Evolutionary conservation across 176 grass and related monocot species (phyloP), one percentile per base, ranked within the genome.

Genomic region (Lolium multiflorum): DNA sequence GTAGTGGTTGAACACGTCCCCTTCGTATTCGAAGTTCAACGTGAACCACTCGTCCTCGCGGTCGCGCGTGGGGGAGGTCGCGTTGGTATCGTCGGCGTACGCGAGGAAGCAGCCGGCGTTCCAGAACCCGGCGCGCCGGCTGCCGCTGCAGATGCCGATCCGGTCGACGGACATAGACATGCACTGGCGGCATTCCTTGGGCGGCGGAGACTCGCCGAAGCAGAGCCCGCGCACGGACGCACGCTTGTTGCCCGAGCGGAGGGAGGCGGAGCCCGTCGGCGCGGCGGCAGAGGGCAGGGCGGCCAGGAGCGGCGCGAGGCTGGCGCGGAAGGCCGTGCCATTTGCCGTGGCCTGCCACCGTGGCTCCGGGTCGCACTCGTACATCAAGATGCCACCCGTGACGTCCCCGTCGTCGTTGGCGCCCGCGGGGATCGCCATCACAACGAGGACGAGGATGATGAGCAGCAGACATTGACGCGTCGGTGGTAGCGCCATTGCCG

Each of bases 191-290:
- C 81, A 89, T 0, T 57, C 12, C 22, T 26, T 12, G 41, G 70
- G 7, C 0, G 78, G 5, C 5, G 60, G 22, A 11, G 67, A 15
- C 16, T 89, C 81, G 1, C 46, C 48, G 0, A 71, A 73, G 61
- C 81, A 89, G 61, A 79, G 7, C 20, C 47, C 73, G 17, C 60
- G 74, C 6, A 20, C 50, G 44, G 60, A 89, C 5, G 59, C 71
- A 6, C 35, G n/a, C 48, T 58, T 21, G 4, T 64, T 10, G 47
- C 59, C 71, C 7, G 61, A 59, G 0, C 9, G 16, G 47, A 43
- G 11, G 44, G 4, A 56, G 31, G 61, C n/a, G 61, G 79, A 89
- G 73, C 87, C 37, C 9, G n/a, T 79, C 7, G 15, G 73, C 17
- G n/a, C 63, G 11, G 37, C 87, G 2, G 9, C 64, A 0, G 56